Evolutionary conservation across 2,329 filamentous ascomycete species (phyloP).

Genomic region (Sclerotinia nivalis): DNA sequence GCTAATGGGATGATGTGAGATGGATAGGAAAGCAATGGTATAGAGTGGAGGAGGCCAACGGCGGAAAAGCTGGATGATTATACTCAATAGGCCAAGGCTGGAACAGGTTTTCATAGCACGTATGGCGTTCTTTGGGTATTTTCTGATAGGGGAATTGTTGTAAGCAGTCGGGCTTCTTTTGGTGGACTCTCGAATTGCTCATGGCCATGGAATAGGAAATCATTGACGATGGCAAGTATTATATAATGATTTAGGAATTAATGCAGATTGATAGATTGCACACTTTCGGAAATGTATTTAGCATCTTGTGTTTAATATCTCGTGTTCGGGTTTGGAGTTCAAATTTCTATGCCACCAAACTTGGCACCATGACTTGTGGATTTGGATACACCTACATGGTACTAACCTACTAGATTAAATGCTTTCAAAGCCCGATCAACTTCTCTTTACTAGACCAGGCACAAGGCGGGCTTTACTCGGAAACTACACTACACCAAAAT

Average conservation of each 20-base stretch:
- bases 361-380: neutral
- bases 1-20: constrained; percentile 1
- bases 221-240: constrained; percentile 17
- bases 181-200: constrained; percentile 2
- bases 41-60: neutral
- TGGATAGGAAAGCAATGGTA: constrained; percentile 2
- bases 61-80: constrained; percentile 1
- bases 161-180: neutral
- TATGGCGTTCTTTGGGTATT: constrained; percentile 23
- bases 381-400: neutral
- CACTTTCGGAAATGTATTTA: neutral
- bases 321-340: neutral
- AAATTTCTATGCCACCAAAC: neutral
- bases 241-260: constrained; percentile 28
- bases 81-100: neutral
- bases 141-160: constrained; percentile 11
- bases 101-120: constrained; percentile 13
- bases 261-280: constrained; percentile 18
- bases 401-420: neutral
- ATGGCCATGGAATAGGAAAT: constrained; percentile 16
- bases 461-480: constrained; percentile 20
- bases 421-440: neutral
- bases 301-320: constrained; percentile 4
- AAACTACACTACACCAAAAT: neutral
- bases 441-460: neutral